Evolutionary conservation across 371 early-diverging fungal species (phyloP), one percentile per base, ranked within the genome.

Genomic region (Syncephalastrum monosporum): DNA sequence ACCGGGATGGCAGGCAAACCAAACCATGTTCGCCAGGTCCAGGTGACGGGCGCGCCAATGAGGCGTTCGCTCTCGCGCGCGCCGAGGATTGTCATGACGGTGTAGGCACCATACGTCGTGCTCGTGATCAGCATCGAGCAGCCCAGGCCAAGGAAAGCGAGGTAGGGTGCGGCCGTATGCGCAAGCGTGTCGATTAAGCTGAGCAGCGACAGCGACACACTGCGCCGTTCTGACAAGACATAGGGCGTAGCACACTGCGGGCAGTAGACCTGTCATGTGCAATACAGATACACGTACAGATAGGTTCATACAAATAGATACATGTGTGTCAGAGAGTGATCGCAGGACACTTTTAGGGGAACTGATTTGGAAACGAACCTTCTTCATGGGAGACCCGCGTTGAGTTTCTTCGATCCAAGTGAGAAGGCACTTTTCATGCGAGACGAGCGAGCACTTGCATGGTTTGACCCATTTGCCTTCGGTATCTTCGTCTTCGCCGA

Each of bases 371-470:
- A 41, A 8, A 16, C 57, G 29, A 61, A 82, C 85, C 72, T 80
- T 81, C 49, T 76, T 84, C 53, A 49, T 70, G 44, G 76, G 81
- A 27, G 75, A 73, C 47, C 65, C 82, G 33, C 82, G 80, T 55
- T 89, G 87, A 42, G 81, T 87, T 66, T 89, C 89, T 15, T 82
- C 72, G 53, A 91, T 84, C 91, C 91, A 91, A 61, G 84, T 82
- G 10, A 91, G 69, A 51, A 91, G 70, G 61, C 91, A 91, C 55
- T 83, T 75, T 56, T 89, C 87, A 53, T 91, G 91, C 33, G 85
- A 79, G 19, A 86, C 78, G 12, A 91, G 65, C 13, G 90, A 84
- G 58, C 91, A 91, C 47, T 71, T 74, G 47, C 91, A 91, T n/a
- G 91, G 86, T 43, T 83, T 82, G 14, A 86, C 81, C 91, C 91